These are phyloP conservation scores for Globisporangium acanthophoron DNA, from an alignment of 352 stramenopile species.

Conservation along the genomic window DNA sequence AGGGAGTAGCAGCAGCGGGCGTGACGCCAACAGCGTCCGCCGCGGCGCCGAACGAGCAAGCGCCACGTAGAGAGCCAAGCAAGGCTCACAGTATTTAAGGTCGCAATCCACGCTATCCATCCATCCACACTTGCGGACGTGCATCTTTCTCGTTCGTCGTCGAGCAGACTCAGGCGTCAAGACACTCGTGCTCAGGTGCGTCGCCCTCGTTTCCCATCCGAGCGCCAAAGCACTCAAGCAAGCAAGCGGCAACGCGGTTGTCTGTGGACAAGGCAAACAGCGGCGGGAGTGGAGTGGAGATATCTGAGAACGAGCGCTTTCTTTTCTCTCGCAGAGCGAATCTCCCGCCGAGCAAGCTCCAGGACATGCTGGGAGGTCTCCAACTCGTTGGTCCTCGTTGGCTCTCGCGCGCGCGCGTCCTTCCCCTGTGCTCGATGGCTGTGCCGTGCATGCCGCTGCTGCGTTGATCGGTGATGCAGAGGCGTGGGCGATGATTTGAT, in stretches of 20 bases:
- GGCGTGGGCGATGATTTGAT: neutral
- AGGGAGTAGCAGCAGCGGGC: neutral
- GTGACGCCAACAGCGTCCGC: neutral
- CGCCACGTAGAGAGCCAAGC: neutral
- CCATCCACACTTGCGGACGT: conserved; percentile 1
- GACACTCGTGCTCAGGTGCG: too few relatives aligned
- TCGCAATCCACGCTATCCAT: neutral
- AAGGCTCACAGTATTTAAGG: conserved; percentile 13
- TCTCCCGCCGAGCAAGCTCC: too few relatives aligned
- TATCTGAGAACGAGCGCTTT: too few relatives aligned
- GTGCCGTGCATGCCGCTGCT: too few relatives aligned
- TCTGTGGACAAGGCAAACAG: neutral
- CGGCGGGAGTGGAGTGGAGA: too few relatives aligned
- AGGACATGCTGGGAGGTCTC: too few relatives aligned
- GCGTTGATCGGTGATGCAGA: neutral
- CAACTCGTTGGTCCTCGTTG: too few relatives aligned
- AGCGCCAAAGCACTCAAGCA: too few relatives aligned
- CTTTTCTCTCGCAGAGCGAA: too few relatives aligned
- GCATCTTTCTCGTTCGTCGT: neutral
- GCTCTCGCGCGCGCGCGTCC: too few relatives aligned
- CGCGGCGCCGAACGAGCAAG: neutral
- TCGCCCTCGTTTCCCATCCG: too few relatives aligned
- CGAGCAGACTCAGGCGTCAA: neutral
- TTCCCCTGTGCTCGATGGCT: too few relatives aligned
- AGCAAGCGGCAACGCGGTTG: neutral